phyloP scores from a whole-genome alignment of 345 rosid genomes.

The Moringa oleifera region DNA sequence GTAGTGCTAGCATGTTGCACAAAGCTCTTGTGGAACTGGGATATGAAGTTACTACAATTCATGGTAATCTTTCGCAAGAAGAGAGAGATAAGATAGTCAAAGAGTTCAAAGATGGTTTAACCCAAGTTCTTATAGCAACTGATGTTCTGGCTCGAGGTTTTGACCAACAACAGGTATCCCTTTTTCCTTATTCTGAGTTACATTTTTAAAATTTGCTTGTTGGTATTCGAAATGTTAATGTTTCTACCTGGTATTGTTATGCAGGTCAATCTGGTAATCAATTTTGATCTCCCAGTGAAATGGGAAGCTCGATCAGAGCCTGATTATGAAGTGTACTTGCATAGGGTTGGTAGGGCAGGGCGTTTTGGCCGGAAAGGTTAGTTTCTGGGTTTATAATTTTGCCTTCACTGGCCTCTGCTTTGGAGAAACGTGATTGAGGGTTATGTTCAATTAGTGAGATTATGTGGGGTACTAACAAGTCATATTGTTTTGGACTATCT shows the following conservation, averaged over 20 bases:
- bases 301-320: constrained; percentile 47
- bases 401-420: background rate
- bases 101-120: constrained; percentile 82
- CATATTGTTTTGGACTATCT: background rate
- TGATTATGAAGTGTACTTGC: constrained; percentile 86
- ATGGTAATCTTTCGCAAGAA: constrained; percentile 54
- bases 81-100: constrained; percentile 81
- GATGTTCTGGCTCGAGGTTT: constrained; percentile 92
- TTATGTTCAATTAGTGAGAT: background rate
- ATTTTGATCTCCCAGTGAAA: constrained; percentile 76
- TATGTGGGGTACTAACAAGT: background rate
- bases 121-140: constrained; percentile 85
- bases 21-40: constrained; percentile 61
- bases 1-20: constrained; percentile 57
- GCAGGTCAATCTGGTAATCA: constrained; percentile 88
- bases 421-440: background rate
- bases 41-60: constrained; percentile 79
- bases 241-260: background rate
- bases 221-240: background rate
- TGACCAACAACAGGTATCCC: constrained; percentile 76
- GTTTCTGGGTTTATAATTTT: constrained; percentile 3
- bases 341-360: constrained; percentile 96
- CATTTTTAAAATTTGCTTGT: background rate
- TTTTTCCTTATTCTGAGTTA: constrained; percentile 4
- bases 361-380: constrained; percentile 91